These are phyloP conservation scores for Aegilops bicornis DNA, from an alignment of 176 grass and related monocot species.

Conservation along the genomic window DNA sequence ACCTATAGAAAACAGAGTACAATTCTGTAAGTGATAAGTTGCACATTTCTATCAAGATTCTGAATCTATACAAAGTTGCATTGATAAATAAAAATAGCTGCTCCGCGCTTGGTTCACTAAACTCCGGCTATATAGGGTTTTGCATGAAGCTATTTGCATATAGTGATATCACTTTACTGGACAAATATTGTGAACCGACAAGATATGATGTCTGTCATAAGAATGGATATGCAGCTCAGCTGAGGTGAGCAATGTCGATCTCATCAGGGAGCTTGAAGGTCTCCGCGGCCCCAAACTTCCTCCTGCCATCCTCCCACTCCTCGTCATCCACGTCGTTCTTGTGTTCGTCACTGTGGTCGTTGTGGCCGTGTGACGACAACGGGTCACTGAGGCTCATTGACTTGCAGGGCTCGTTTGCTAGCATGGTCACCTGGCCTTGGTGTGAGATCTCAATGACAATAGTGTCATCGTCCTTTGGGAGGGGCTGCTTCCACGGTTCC, in stretches of 20 bases:
- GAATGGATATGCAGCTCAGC: slow-evolving; percentile 34
- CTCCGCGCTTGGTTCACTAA: not conserved
- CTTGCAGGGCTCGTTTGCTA: slow-evolving; percentile 58
- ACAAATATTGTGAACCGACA: slow-evolving; percentile 1
- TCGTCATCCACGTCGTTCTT: slow-evolving; percentile 27
- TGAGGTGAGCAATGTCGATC: slow-evolving; percentile 66
- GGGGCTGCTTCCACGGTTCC: slow-evolving; percentile 93
- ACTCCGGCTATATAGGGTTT: not conserved
- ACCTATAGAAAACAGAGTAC: not conserved
- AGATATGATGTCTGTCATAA: not conserved
- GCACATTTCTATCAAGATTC: not conserved
- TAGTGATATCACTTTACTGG: not conserved
- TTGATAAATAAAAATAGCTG: not conserved
- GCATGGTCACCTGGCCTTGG: slow-evolving; percentile 75
- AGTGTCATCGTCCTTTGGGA: slow-evolving; percentile 57
- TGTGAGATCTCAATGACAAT: slow-evolving; percentile 83
- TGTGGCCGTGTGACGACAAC: not conserved
- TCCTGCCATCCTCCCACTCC: slow-evolving; percentile 66
- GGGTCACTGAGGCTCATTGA: slow-evolving; percentile 55
- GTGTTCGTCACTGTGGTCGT: not conserved
- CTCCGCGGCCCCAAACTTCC: slow-evolving; percentile 68
- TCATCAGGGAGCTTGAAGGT: slow-evolving; percentile 75
- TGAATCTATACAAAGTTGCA: not conserved
- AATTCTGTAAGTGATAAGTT: not conserved
- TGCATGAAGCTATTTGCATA: not conserved